These are phyloP conservation scores for Leccinum broughii DNA, from an alignment of 768 basidiomycete species.

Conservation along the genomic window DNA sequence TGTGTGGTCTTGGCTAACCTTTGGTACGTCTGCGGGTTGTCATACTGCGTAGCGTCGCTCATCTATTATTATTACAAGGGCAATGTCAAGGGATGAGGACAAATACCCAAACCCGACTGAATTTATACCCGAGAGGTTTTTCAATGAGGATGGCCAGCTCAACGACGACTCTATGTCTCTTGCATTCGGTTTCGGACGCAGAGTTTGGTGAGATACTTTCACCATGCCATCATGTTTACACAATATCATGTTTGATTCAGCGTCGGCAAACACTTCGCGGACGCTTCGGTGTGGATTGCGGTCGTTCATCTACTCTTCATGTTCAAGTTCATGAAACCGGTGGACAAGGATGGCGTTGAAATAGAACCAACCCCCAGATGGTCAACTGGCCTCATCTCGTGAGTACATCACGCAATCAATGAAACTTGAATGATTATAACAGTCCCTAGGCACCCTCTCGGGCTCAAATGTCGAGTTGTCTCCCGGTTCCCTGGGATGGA, in stretches of 20 bases:
- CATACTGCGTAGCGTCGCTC: background rate
- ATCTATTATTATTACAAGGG: constrained; percentile 20
- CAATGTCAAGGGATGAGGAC: constrained; percentile 29
- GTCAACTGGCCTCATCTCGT: constrained; percentile 33
- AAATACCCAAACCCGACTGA: constrained; percentile 29
- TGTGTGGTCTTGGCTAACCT: constrained; percentile 32
- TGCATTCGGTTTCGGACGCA: constrained; percentile 32
- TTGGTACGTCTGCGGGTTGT: constrained; percentile 21
- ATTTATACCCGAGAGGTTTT: constrained; percentile 33
- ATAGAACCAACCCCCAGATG: constrained; percentile 26
- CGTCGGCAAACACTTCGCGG: constrained; percentile 33
- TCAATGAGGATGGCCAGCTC: constrained; percentile 25
- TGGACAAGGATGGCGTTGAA: constrained; percentile 30
- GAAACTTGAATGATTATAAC: constrained; percentile 5
- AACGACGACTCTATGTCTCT: constrained; percentile 25
- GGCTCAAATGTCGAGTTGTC: constrained; percentile 31
- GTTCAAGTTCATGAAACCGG: constrained; percentile 32
- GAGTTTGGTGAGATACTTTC: constrained; percentile 22
- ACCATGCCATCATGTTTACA: background rate
- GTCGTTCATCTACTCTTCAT: constrained; percentile 30
- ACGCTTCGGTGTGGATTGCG: constrained; percentile 35
- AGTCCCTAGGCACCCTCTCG: constrained; percentile 27
- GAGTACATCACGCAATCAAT: constrained; percentile 7
- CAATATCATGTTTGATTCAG: constrained; percentile 14
- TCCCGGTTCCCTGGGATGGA: constrained; percentile 20